Evolutionary conservation across 345 rosid species (phyloP).

Genomic region (Cochlearia excelsa): DNA sequence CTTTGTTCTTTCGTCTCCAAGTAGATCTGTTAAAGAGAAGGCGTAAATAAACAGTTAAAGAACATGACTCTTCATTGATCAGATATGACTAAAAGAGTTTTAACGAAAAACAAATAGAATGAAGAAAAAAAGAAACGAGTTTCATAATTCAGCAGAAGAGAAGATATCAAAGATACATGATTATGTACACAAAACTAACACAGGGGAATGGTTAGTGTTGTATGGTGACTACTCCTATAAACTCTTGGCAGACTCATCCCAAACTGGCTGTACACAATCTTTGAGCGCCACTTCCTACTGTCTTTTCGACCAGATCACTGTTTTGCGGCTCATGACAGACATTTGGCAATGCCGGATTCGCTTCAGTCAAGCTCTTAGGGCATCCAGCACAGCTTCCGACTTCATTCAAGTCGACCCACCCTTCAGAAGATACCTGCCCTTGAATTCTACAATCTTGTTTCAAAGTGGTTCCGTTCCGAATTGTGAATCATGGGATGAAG

Average conservation of each 20-base stretch:
- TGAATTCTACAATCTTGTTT: constrained; percentile 3
- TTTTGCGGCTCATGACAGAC: neutral
- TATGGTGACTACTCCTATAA: constrained; percentile 2
- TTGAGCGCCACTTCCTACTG: neutral
- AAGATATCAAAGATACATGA: too few relatives aligned
- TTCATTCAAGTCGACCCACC: constrained; percentile 13
- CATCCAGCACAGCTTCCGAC: constrained; percentile 1
- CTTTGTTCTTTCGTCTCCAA: too few relatives aligned
- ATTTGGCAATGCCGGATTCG: neutral
- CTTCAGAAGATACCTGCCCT: neutral
- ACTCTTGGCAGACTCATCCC: constrained; percentile 19
- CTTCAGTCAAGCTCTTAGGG: neutral
- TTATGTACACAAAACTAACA: constrained; percentile 28
- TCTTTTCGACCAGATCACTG: neutral
- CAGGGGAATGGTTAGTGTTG: constrained; percentile 13
- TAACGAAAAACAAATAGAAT: too few relatives aligned
- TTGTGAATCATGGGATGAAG: neutral
- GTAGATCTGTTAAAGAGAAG: too few relatives aligned
- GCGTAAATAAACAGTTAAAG: too few relatives aligned
- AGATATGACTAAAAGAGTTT: too few relatives aligned
- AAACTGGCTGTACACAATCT: constrained; percentile 3
- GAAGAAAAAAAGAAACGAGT: too few relatives aligned
- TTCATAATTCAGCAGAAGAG: too few relatives aligned
- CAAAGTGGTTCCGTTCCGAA: neutral
- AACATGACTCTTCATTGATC: too few relatives aligned